Conservation (phyloP, 768 basidiomycete genomes). For the Melanogaster broomeanus region DNA sequence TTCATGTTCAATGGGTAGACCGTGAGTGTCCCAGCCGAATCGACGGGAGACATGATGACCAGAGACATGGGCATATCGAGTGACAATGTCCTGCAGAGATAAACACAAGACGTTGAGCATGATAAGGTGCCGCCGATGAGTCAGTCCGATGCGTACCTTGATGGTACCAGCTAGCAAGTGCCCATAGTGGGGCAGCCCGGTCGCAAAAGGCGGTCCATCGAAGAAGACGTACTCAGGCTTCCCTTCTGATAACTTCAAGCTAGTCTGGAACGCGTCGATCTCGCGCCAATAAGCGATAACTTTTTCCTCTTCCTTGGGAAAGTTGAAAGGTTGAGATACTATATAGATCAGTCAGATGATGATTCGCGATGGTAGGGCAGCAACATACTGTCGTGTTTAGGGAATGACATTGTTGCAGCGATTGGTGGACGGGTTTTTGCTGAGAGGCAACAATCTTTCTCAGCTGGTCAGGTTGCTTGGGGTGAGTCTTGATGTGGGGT, state of each 20-base stretch:
- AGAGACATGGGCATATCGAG: conserved; percentile 90
- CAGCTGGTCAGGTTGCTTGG: no score
- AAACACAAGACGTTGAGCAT: background rate
- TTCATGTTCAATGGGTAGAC: conserved; percentile 97
- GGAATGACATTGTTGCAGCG: conserved; percentile 56
- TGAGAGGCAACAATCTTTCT: no score
- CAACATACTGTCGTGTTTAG: conserved; percentile 69
- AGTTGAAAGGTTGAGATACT: conserved; percentile 82
- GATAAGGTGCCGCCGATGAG: conserved; percentile 4
- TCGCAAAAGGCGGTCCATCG: conserved; percentile 97
- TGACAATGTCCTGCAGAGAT: conserved; percentile 86
- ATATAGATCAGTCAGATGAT: conserved; percentile 9
- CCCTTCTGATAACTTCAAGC: conserved; percentile 89
- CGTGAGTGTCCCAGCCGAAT: conserved; percentile 99
- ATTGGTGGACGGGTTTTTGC: background rate
- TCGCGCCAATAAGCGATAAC: conserved; percentile 91
- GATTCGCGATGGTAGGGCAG: background rate
- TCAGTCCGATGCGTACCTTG: conserved; percentile 56
- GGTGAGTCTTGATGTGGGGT: no score
- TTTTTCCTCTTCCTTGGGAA: conserved; percentile 87
- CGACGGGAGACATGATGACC: conserved; percentile 91
- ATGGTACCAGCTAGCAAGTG: conserved; percentile 92
- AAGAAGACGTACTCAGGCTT: conserved; percentile 92
- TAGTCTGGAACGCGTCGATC: conserved; percentile 97
- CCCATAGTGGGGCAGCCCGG: conserved; percentile 95